Conservation (phyloP, 106 monocot genomes). For the Posidonia australis region DNA sequence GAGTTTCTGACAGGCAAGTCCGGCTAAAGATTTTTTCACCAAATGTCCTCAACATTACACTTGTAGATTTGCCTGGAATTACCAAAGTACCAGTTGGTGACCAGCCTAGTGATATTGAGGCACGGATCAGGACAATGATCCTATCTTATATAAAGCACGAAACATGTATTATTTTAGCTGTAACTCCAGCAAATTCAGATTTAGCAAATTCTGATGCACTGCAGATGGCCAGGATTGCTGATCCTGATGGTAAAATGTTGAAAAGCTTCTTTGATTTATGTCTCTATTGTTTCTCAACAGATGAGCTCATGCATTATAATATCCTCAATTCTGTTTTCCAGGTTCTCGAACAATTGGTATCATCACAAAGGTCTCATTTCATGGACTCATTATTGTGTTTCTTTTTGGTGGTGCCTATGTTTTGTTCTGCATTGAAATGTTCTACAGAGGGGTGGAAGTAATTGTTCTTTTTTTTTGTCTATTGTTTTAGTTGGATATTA, state of each 20-base stretch:
- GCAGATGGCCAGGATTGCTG: constrained; percentile 81
- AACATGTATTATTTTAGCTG: constrained; percentile 93
- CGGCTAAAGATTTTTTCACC: constrained; percentile 87
- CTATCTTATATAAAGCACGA: constrained; percentile 84
- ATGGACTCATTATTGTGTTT: background rate
- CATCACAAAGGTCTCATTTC: constrained; percentile 52
- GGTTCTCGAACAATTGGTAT: constrained; percentile 86
- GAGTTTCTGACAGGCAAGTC: constrained; percentile 90
- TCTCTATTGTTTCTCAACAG: background rate
- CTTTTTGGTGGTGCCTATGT: background rate
- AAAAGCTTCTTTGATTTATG: background rate
- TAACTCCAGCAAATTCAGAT: constrained; percentile 95
- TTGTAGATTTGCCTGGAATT: constrained; percentile 96
- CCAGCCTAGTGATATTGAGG: constrained; percentile 89
- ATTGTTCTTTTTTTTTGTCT: background rate
- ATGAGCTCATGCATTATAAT: background rate
- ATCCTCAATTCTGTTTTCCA: constrained; percentile 9
- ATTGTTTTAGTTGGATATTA: constrained; percentile 56
- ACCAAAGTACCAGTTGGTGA: constrained; percentile 97
- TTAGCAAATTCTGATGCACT: constrained; percentile 95
- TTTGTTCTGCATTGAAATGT: background rate
- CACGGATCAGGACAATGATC: constrained; percentile 90
- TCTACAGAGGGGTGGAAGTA: background rate
- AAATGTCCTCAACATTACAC: constrained; percentile 88
- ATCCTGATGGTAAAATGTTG: constrained; percentile 71